Conservation (phyloP, 2,329 filamentous ascomycete species). For the Ophiosphaerella narmari region DNA sequence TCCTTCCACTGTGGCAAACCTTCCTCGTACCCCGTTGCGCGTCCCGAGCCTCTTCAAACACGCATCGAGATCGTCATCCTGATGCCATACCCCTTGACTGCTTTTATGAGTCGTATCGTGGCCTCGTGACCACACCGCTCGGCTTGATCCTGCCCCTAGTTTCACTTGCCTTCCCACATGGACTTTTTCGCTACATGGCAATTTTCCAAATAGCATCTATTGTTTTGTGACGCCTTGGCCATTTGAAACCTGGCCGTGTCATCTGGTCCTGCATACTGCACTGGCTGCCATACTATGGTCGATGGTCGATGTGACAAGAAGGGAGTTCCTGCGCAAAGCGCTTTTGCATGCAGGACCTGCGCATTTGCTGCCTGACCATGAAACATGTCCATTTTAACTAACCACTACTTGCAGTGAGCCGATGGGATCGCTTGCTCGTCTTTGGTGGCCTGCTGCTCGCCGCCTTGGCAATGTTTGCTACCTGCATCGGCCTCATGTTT, state of each 20-base stretch:
- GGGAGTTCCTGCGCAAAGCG: constrained; percentile 51
- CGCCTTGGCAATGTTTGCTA: constrained; percentile 84
- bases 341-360: constrained; percentile 44
- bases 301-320: constrained; percentile 33
- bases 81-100: constrained; percentile 11
- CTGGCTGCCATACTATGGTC: constrained; percentile 24
- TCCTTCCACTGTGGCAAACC: constrained; percentile 43
- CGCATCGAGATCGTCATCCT: constrained; percentile 9
- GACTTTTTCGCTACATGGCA: constrained; percentile 21
- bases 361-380: constrained; percentile 37
- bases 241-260: constrained; percentile 21
- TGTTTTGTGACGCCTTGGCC: constrained; percentile 7
- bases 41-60: constrained; percentile 8
- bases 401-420: constrained; percentile 70
- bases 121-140: constrained; percentile 36
- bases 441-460: constrained; percentile 61
- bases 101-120: constrained; percentile 12
- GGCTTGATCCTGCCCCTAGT: constrained; percentile 30
- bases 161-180: constrained; percentile 24
- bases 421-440: constrained; percentile 93
- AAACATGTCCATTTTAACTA: constrained; percentile 33
- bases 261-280: constrained; percentile 34
- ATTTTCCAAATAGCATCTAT: constrained; percentile 23
- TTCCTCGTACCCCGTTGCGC: constrained; percentile 8
- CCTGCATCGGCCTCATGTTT: constrained; percentile 89